Base-by-base conservation (phyloP, 2,329 filamentous ascomycete species). In the Aspergillus calidoustus region DNA sequence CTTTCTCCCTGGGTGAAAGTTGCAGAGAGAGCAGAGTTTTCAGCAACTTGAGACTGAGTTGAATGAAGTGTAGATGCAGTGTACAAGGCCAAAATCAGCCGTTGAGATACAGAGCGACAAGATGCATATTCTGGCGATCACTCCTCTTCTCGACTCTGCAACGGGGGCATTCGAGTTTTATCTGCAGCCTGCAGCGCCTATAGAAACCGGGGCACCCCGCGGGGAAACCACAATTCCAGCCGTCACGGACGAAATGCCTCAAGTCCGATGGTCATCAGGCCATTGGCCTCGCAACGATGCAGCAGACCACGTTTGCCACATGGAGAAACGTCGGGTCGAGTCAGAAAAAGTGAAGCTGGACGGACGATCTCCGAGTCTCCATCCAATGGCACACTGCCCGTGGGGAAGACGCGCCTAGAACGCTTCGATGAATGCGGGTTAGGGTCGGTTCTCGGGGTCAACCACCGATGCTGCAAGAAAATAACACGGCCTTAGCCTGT, bases 381-480 rank as follows among this genome's bases (percentile, higher is more conserved):
- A 41, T 54, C 68, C 67, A 68, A 70, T 70, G 43, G 48, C 23
- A 57, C 28, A 46, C 43, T 19, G 15, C 7, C 28, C 31, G 49
- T 47, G 60, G 51, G 41, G 52, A 60, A 34, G 44, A 44, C 22
- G 11, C 13, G 13, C 34, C 34, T 28, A 41, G 34, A 15, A 8
- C 13, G 6, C 25, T 28, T 28, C 25, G 25, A 28, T 7, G 2
- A 15, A 41, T 41, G 34, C 34, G 34, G 34, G 13, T 41, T 41
- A 41, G 34, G 8, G 11, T 69, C 71, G 71, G 67, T 22, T 30
- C 61, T 72, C 71, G 70, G 70, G 6, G 9, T 19, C 17, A 22
- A 62, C 59, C 23, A n/a, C 61, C 66, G 64, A 65, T 28, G 5
- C 17, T 23, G n/a, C 1, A 28, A 25, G n/a, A 48, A n/a, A 31